Evolutionary conservation across 495 filamentous ascomycete species (phyloP).

Genomic region (Penicillium paradoxum): DNA sequence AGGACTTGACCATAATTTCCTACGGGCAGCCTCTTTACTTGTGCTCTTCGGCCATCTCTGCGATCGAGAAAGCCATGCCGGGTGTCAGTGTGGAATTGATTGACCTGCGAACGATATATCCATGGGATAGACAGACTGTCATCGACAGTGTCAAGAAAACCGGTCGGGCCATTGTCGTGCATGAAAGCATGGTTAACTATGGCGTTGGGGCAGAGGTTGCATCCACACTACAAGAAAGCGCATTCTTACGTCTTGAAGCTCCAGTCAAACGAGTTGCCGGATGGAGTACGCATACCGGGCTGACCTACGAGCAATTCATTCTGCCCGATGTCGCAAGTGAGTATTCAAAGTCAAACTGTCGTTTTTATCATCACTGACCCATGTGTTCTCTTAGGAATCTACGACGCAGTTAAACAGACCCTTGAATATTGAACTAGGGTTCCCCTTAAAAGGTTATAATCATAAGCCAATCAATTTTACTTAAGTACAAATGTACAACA

Average conservation of each 20-base stretch:
- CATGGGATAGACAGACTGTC: constrained; percentile 87
- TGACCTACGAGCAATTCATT: constrained; percentile 82
- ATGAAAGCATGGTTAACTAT: constrained; percentile 94
- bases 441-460: not conserved
- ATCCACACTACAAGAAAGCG: constrained; percentile 82
- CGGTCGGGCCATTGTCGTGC: constrained; percentile 84
- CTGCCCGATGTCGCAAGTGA: constrained; percentile 87
- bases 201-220: constrained; percentile 93
- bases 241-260: constrained; percentile 86
- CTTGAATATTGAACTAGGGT: constrained; percentile 47
- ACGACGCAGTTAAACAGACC: constrained; percentile 57
- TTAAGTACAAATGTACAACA: not conserved
- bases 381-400: constrained; percentile 45
- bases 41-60: constrained; percentile 72
- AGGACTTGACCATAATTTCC: constrained; percentile 79
- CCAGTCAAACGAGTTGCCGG: constrained; percentile 88
- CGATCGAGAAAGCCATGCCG: constrained; percentile 70
- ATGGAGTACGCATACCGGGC: constrained; percentile 81
- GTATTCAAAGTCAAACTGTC: constrained; percentile 30
- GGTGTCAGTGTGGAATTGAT: constrained; percentile 82
- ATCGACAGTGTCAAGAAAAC: constrained; percentile 85
- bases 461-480: not conserved
- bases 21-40: constrained; percentile 92
- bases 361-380: not conserved
- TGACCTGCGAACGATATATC: constrained; percentile 87